Evolutionary conservation across 805 yeast genomes (phyloP), one percentile per base, ranked within the genome.

Genomic region (Saccharomyces kudriavzevii): DNA sequence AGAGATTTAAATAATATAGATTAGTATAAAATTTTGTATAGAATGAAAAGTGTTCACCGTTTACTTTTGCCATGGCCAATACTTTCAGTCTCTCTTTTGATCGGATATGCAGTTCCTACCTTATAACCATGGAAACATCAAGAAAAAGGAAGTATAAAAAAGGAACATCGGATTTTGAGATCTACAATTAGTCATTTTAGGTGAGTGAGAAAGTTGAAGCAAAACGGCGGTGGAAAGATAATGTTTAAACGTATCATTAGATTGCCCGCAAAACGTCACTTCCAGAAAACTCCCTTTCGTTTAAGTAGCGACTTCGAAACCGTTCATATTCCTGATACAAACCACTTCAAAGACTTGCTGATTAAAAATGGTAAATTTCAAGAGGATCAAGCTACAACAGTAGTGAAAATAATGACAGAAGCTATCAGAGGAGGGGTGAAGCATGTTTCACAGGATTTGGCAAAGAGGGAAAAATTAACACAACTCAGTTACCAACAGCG

Each of bases 401-500:
- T 95, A 0, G 87, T 92, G 5, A 76, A 75, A 45, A 82, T 90
- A 4, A 83, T 94, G 56, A 76, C 85, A 43, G 76, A 78, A 48
- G 89, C 96, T 0, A 79, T 92, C 28, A 83, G 84, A 61, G 94
- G 89, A 58, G 94, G 96, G 4, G 82, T 90, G 29, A 78, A 79
- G 24, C 81, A 85, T 53, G 83, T 89, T 26, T 83, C 91, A 9
- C 77, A 84, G 40, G 86, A 86, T 63, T 72, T 92, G 53, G 96
- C 92, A n/a, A 82, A 90, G 26, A 85, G 89, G 61, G 97, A 90
- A 61, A 83, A 85, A 47, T 77, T 92, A 47, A 83, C 88, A 29
- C 83, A 90, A 59, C 80, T 90, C 65, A 86, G 96, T 3, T 94
- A 94, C 69, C 96, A 92, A 67, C 98, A 94, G 64, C 89, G 92